Evolutionary conservation across 148 eudicot genomes (phyloP).

Genomic region (Mesembryanthemum crystallinum): DNA sequence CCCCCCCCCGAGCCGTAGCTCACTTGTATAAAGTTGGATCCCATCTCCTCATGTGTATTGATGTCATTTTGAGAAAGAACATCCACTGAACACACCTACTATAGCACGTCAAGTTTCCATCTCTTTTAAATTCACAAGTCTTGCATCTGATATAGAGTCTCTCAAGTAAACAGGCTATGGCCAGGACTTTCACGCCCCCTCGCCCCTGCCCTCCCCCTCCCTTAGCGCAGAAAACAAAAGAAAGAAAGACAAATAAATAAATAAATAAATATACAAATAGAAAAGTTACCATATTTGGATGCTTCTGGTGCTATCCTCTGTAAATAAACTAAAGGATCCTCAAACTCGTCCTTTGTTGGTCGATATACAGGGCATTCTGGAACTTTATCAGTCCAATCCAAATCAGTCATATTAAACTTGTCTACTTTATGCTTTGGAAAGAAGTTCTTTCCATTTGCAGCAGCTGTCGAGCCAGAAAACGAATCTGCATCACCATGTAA

Average conservation of each 20-base stretch:
- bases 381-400: constrained; percentile 71
- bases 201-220: neutral
- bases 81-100: neutral
- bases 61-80: no score
- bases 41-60: no score
- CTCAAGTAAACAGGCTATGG: neutral
- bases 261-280: no score
- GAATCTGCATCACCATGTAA: constrained; percentile 34
- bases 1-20: no score
- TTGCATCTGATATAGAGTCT: neutral
- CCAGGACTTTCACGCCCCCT: neutral
- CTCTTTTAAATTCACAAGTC: neutral
- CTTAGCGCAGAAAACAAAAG: no score
- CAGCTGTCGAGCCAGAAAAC: constrained; percentile 28
- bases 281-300: constrained; percentile 70
- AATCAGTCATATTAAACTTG: constrained; percentile 52
- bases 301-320: constrained; percentile 91
- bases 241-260: no score
- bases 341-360: constrained; percentile 85
- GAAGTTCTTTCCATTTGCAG: constrained; percentile 39
- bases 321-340: constrained; percentile 84
- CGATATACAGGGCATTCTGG: constrained; percentile 78
- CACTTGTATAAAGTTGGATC: no score
- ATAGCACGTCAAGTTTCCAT: neutral
- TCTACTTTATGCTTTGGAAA: constrained; percentile 49